Base-by-base conservation (phyloP, 768 basidiomycete genomes). In the Suillus spraguei region DNA sequence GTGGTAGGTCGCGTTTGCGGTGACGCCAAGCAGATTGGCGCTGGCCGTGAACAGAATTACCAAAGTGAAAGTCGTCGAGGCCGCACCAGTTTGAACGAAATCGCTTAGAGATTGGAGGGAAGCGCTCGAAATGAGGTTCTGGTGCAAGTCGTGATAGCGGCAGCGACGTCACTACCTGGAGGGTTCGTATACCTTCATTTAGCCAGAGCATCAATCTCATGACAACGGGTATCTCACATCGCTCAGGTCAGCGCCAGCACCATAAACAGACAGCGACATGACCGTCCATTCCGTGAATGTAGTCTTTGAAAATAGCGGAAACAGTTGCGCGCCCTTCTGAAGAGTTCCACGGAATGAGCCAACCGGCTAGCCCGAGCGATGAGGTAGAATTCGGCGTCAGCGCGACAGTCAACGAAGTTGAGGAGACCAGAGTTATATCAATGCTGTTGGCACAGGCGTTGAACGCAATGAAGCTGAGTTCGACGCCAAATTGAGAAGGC, bases 401-500 rank as follows among this genome's bases (percentile, higher is more conserved):
- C 3, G 77, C 84, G 56, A 91, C 81, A 4, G 79, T 65, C n/a
- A n/a, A n/a, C 13, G 80, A 79, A 2, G 77, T 75, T 0, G 83
- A 83, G 2, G 81, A 66, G 14, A 86, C 87, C 3, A 86, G 82
- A 3, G 87, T 90, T 62, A 92, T 84, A 71, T 84, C 79, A 11
- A 81, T 76, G 35, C 80, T 76, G 33, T 79, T 79, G 39, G 82
- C 80, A 67, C 79, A 87, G n/a, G 85, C 85, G 59, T 86, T 78
- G 74, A 92, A 92, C 1, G 81, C 81, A 60, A 92, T 81, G 4
- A 82, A 81, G 64, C 79, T 82, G 9, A 92, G 77, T 63, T 84
- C 76, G 13, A 92, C 85, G 33, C 90, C 90, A 44, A 92, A 88
- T 81, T 90, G 89, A 1, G 90, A 88, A 36, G 90, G 90, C 87